Conservation (phyloP, 331 rosid genomes). For the Pyracantha coccinea region DNA sequence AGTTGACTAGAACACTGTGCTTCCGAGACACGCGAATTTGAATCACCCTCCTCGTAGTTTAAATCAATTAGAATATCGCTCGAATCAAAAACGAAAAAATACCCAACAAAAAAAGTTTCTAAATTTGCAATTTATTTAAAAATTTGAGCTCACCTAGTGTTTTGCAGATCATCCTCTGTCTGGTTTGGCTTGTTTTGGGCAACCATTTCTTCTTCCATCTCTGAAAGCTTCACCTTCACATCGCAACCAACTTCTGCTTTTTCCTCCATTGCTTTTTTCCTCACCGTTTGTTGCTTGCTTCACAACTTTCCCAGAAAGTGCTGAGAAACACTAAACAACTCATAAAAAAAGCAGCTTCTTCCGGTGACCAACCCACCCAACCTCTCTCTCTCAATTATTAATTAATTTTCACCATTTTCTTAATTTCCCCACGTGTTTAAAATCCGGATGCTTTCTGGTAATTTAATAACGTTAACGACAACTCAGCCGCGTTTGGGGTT, state of each 20-base stretch:
- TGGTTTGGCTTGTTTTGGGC: neutral
- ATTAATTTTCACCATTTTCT: neutral
- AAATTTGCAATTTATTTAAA: neutral
- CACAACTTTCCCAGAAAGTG: neutral
- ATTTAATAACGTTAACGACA: neutral
- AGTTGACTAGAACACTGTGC: neutral
- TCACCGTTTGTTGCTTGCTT: neutral
- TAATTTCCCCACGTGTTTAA: conserved; percentile 13
- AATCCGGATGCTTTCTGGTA: neutral
- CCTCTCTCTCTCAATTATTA: neutral
- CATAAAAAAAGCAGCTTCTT: neutral
- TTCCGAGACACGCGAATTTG: neutral
- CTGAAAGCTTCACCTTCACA: neutral
- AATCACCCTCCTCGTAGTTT: neutral
- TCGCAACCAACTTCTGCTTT: neutral
- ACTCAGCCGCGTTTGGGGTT: neutral
- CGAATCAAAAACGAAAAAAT: neutral
- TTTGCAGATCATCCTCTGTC: conserved; percentile 7
- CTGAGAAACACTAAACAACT: neutral
- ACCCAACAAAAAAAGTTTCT: neutral
- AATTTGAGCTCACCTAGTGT: neutral
- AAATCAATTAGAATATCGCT: neutral
- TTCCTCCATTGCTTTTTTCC: neutral
- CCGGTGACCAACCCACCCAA: neutral
- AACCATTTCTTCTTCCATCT: neutral